A percentile compares a stretch with the other conserved stretches of the same genome.
Evolutionary conservation across 768 basidiomycete genomes (phyloP).

Genomic region (Boletus edulis): DNA sequence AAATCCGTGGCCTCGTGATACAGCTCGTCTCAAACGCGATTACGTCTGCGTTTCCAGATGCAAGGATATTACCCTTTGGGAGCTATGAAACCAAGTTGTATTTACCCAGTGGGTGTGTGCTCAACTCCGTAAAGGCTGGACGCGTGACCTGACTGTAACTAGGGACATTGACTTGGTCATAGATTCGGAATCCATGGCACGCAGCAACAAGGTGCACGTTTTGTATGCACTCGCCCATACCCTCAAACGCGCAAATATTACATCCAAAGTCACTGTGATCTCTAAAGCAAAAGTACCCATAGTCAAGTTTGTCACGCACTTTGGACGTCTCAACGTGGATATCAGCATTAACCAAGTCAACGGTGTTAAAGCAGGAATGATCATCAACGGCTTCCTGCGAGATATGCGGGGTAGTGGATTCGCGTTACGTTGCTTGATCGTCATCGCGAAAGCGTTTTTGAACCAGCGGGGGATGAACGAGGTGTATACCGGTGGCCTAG

Average conservation of each 20-base stretch:
- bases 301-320: conserved; percentile 86
- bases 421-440: conserved; percentile 78
- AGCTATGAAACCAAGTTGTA: conserved; percentile 93
- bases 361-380: conserved; percentile 73
- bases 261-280: conserved; percentile 81
- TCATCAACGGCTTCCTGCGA: conserved; percentile 77
- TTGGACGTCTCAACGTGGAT: conserved; percentile 85
- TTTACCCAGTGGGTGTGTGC: conserved; percentile 81
- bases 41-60: conserved; percentile 68
- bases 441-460: conserved; percentile 89
- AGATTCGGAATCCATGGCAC: conserved; percentile 72
- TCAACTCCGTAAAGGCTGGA: not conserved
- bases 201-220: conserved; percentile 62
- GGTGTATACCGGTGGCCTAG: conserved; percentile 90
- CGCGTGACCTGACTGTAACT: conserved; percentile 15
- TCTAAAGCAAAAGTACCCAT: conserved; percentile 95
- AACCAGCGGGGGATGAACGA: conserved; percentile 89
- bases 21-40: conserved; percentile 74
- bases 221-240: conserved; percentile 77
- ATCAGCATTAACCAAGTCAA: conserved; percentile 91
- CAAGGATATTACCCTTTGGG: conserved; percentile 83
- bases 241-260: conserved; percentile 72
- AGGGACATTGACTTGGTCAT: conserved; percentile 97
- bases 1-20: conserved; percentile 74
- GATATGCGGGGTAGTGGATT: conserved; percentile 55